Evolutionary conservation across 2,329 filamentous ascomycete genomes (phyloP), one percentile per base, ranked within the genome.

Genomic region (Stemphylium lycopersici): DNA sequence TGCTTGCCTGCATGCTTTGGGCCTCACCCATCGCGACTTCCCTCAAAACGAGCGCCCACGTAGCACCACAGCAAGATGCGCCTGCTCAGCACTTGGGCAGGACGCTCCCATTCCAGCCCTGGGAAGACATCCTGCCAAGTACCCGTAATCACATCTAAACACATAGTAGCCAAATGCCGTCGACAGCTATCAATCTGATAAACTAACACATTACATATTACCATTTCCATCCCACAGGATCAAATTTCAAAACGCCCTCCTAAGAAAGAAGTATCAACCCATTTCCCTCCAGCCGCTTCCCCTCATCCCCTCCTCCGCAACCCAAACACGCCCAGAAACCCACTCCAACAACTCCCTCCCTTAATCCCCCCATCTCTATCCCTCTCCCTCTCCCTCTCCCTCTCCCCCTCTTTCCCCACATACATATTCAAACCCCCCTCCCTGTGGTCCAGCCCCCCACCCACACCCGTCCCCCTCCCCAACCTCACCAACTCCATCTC

Each of bases 401-500:
- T 20, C 15, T 38, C 36, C 12, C 16, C 36, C 36, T 34, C 26
- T 31, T 34, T 47, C 20, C 22, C 22, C 22, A 3, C 22, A 24
- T 24, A 3, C 22, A 24, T 24, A 24, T 24, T 6, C 22, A 24
- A 24, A 6, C 6, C 22, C 22, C 22, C 22, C n/a, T 20, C 20
- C 20, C 20, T 4, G 4, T 20, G 3, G 6, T 7, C 22, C 22
- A 24, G 2, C 22, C 22, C 22, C 6, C 4, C 6, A 24, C 22
- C 22, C 6, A 4, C 6, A 4, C 38, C 44, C 15, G 6, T 42
- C 4, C 33, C 20, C 18, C 43, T 37, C 4, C 40, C 32, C 12
- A 15, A 15, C 24, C 32, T 46, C 24, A 48, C 41, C 37, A 69
- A 46, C 38, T 66, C 68, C 42, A 54, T 61, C 39, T 67, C 67